Conservation (phyloP, 73 alveolate genomes). For the Tetrahymena thermophila region DNA sequence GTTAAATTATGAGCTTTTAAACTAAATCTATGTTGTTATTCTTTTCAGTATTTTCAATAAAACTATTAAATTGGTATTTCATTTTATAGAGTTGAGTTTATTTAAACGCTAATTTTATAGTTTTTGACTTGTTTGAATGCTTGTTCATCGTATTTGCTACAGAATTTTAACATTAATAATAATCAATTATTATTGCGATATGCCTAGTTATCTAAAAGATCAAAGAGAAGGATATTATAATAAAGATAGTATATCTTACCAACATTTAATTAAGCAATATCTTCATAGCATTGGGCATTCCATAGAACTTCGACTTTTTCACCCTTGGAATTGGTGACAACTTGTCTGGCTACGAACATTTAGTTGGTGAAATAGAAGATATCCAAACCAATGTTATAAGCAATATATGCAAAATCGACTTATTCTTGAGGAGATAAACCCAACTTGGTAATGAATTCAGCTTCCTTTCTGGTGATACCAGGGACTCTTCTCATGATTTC, state of each 20-base stretch:
- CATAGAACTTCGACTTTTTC: constrained; percentile 86
- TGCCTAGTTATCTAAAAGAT: neutral
- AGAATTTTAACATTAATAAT: too few species aligned
- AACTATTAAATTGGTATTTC: neutral
- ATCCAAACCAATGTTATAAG: constrained; percentile 73
- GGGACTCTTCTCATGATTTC: constrained; percentile 92
- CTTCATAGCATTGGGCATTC: constrained; percentile 80
- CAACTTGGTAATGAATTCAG: constrained; percentile 56
- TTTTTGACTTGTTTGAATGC: neutral
- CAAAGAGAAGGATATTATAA: neutral
- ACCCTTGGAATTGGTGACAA: constrained; percentile 86
- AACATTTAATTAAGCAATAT: constrained; percentile 51
- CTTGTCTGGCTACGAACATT: constrained; percentile 80
- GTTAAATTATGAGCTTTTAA: neutral
- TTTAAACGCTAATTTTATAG: too few species aligned
- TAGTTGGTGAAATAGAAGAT: constrained; percentile 72
- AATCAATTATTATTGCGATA: too few species aligned
- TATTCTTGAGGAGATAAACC: constrained; percentile 88
- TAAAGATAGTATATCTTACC: constrained; percentile 10
- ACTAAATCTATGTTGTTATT: neutral
- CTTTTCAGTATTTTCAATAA: neutral
- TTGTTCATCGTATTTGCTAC: neutral
- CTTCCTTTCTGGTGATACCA: constrained; percentile 86
- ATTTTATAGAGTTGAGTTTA: neutral
- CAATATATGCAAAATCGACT: constrained; percentile 75